Evolutionary conservation across 2,329 filamentous ascomycete genomes (phyloP), one percentile per base, ranked within the genome.

Genomic region (Cladosporium oxysporum): DNA sequence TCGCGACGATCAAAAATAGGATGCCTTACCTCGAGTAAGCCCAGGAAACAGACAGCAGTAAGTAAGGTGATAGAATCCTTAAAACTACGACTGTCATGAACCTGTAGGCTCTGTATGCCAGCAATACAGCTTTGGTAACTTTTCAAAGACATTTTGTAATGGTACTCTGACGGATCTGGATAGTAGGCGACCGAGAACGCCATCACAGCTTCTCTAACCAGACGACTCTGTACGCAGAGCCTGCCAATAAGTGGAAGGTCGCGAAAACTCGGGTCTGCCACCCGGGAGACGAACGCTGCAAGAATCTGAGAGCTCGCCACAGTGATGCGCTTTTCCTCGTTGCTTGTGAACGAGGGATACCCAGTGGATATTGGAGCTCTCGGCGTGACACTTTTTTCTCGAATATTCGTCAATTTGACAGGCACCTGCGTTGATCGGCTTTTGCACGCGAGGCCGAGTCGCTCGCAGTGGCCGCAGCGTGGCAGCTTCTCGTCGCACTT

Each of bases 401-500:
- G 31, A 16, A 58, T 21, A 12, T 58, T 58, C 2, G 55, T 37
- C 21, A n/a, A 10, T 4, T n/a, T 35, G 33, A 58, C 33, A 26
- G 55, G 31, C 26, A 33, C 11, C 8, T 12, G 33, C 31, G 60
- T 61, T 11, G 67, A 47, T 18, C 67, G 65, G 33, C 64, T 60
- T 23, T 65, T 41, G 37, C 69, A 70, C 18, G 59, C 26, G 2
- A 70, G 62, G 12, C 63, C 57, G 12, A 70, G 64, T 23, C 92
- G 90, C 66, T 90, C 84, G 79, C 94, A 98, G 74, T 97, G 97
- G 76, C 90, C 91, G 80, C 93, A 97, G 79, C 93, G 89, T 41
- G 93, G 93, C 77, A 96, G 93, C 63, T 86, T 87, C 81, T 97
- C 94, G 75, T 97, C 93, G 75, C 93, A 97, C 80, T 97, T 97